Conservation (phyloP, 176 grass and related monocot genomes). For the Musa acuminata region DNA sequence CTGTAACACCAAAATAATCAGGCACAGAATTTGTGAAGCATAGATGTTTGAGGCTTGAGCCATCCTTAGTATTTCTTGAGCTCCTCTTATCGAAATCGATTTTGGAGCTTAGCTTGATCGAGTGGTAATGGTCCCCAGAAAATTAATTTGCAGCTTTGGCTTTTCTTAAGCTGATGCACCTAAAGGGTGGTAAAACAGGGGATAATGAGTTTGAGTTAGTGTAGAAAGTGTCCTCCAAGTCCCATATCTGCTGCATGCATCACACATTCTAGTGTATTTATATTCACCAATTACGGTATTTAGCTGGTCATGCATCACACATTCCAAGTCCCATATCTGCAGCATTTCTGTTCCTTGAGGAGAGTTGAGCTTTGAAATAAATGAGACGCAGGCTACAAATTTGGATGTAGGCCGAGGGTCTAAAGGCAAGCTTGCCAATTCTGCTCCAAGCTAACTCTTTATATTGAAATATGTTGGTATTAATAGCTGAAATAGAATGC, state of each 20-base stretch:
- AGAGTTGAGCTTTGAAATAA: neutral
- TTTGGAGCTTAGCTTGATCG: neutral
- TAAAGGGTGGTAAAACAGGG: neutral
- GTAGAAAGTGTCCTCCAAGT: neutral
- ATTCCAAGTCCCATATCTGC: no score
- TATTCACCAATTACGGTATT: no score
- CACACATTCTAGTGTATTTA: no score
- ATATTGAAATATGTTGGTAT: neutral
- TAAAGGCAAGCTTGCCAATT: neutral
- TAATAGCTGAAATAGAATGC: neutral
- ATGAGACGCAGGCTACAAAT: no score
- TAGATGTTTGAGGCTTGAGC: no score
- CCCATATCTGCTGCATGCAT: no score
- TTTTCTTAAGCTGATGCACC: neutral
- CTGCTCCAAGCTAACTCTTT: neutral
- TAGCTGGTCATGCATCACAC: neutral
- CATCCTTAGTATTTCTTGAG: no score
- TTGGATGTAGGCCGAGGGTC: no score
- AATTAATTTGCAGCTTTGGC: neutral
- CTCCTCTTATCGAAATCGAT: neutral
- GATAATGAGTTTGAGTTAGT: neutral
- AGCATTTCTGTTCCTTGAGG: neutral
- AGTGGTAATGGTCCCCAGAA: neutral
- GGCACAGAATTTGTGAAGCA: no score
- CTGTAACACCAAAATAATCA: no score